Base-by-base conservation (phyloP, 2,329 filamentous ascomycete species). In the Fusarium cicatricum region DNA sequence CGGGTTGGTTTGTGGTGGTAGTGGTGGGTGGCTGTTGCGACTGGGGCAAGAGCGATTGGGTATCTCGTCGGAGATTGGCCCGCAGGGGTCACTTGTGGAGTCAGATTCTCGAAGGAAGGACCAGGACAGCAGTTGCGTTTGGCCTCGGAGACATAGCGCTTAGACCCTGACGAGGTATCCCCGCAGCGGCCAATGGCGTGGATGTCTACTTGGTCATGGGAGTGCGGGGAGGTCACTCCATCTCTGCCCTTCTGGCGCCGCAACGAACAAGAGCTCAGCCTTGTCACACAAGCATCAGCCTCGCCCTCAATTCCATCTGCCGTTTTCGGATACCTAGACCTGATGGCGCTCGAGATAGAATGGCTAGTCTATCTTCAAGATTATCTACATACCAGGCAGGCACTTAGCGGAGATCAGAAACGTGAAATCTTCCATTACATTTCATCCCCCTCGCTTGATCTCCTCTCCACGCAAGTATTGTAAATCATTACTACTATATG, bases 401-500 rank as follows among this genome's bases (percentile, higher is more conserved):
- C 31, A 16, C 11, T 29, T 14, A 17, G 23, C 23, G 9, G 14
- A 14, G 5, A 14, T 32, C 8, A 21, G 14, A 26, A 36, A 54
- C 48, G 46, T 43, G 44, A 52, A 53, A 53, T 58, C 56, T 66
- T 55, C 60, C 55, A 68, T 66, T 65, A 62, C 52, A 46, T 63
- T 53, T 60, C 63, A 54, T 45, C 46, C 26, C 37, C 57, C 36
- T 44, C 49, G 47, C 58, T 26, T 41, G 32, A 32, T 28, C 43
- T 19, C 17, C 19, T 19, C 17, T 40, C 40, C 40, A 50, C 29
- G 33, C 40, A 36, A 36, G 37, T 49, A 46, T 37, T 52, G 62
- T 55, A 60, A 67, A 60, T 68, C 65, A 67, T 68, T 67, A 68
- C 61, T 53, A 52, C 60, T 64, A 59, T 56, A 53, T 65, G 58